Conservation (phyloP, 768 basidiomycete genomes). For the Coprinellus aureogranulatus region DNA sequence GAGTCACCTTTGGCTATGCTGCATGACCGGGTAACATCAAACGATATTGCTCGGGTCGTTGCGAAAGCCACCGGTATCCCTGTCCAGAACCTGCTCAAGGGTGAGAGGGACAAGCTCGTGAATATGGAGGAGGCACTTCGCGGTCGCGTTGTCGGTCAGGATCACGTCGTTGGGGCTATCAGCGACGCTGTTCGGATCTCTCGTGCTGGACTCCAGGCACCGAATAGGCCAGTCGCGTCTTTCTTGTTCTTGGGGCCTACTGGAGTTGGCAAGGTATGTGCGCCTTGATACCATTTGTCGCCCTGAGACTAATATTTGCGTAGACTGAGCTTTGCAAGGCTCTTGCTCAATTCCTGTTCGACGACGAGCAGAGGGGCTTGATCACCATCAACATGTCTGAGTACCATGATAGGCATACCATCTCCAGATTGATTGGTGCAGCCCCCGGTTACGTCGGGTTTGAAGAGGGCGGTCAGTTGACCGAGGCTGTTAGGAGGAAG, state of each 20-base stretch:
- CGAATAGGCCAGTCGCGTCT: conserved; percentile 86
- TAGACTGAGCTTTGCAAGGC: conserved; percentile 90
- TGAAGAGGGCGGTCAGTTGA: conserved; percentile 87
- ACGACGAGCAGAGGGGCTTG: conserved; percentile 84
- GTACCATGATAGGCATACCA: conserved; percentile 89
- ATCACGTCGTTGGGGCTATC: conserved; percentile 81
- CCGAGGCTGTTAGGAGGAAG: conserved; percentile 87
- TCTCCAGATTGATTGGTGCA: conserved; percentile 87
- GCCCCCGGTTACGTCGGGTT: conserved; percentile 93
- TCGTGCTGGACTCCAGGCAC: conserved; percentile 84
- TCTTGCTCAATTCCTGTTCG: conserved; percentile 84
- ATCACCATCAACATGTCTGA: conserved; percentile 97
- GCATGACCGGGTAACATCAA: conserved; percentile 84
- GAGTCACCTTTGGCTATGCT: conserved; percentile 63
- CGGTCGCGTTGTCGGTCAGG: conserved; percentile 83
- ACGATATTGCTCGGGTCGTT: conserved; percentile 85
- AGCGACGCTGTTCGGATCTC: conserved; percentile 92
- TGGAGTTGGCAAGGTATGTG: conserved; percentile 74
- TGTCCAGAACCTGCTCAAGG: conserved; percentile 82
- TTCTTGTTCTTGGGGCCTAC: conserved; percentile 91
- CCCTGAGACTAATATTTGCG: conserved; percentile 1
- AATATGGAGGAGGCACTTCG: conserved; percentile 86
- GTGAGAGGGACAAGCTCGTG: conserved; percentile 85
- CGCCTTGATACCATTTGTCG: not conserved
- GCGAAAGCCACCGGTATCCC: conserved; percentile 90